Percentiles rank a stretch among this genome's conserved stretches.
These are phyloP conservation scores for Cladochytrium replicatum DNA, from an alignment of 192 early-diverging fungal genomes.

Conservation along the genomic window DNA sequence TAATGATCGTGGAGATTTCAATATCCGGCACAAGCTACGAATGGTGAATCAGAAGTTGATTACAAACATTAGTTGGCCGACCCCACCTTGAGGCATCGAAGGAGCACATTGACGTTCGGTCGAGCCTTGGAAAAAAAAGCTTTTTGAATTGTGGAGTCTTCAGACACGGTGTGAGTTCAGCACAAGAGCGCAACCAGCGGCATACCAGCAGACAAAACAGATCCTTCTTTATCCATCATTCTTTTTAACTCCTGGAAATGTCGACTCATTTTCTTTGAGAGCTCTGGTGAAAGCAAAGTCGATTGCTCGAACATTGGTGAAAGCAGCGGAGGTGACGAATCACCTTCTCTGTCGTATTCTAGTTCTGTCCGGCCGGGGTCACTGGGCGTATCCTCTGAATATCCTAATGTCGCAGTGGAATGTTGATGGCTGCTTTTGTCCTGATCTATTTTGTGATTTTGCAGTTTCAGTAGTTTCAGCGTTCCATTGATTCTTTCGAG, in stretches of 20 bases:
- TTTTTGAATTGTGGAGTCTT: constrained; percentile 33
- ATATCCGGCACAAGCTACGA: constrained; percentile 23
- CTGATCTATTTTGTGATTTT: neutral
- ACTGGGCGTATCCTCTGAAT: neutral
- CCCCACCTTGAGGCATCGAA: constrained; percentile 34
- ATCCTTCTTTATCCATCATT: constrained; percentile 38
- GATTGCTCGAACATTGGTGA: too few species aligned
- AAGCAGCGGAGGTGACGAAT: neutral
- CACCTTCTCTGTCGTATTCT: neutral
- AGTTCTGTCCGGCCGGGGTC: neutral
- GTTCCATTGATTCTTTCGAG: neutral
- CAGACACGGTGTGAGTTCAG: neutral
- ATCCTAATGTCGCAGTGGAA: too few species aligned
- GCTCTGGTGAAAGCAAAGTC: too few species aligned
- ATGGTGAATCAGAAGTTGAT: neutral
- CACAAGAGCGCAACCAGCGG: neutral
- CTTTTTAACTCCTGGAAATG: constrained; percentile 26
- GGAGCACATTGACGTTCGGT: constrained; percentile 24
- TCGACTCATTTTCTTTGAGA: neutral
- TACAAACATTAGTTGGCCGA: neutral
- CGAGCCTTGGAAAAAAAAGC: constrained; percentile 29
- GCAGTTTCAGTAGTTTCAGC: neutral
- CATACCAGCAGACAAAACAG: constrained; percentile 8
- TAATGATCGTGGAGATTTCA: constrained; percentile 29
- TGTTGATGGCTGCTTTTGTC: neutral